Percentiles rank a stretch among this genome's conserved stretches.
These are phyloP conservation scores for Gossypium davidsonii DNA, from an alignment of 441 rosid species.

Conservation along the genomic window DNA sequence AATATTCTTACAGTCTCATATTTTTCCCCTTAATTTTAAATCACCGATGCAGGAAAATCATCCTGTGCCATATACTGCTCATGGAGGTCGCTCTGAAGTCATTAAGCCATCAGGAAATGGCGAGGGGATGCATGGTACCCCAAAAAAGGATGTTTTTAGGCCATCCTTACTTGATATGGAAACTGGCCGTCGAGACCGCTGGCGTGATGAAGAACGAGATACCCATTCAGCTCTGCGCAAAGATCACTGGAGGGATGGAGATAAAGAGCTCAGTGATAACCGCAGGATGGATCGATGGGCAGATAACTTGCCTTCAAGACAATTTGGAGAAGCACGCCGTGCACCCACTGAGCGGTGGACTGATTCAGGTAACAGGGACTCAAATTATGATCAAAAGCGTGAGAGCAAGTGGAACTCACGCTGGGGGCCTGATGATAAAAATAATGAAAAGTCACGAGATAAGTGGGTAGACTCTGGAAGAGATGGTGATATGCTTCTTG, in stretches of 20 bases:
- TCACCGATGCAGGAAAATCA: conserved; percentile 50
- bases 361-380: conserved; percentile 70
- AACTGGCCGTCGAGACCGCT: conserved; percentile 71
- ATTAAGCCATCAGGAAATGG: conserved; percentile 44
- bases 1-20: neutral
- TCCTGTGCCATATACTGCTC: conserved; percentile 27
- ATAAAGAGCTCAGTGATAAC: conserved; percentile 64
- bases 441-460: conserved; percentile 45
- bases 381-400: conserved; percentile 71
- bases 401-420: conserved; percentile 99
- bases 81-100: conserved; percentile 41
- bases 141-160: conserved; percentile 77
- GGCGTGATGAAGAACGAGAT: conserved; percentile 99
- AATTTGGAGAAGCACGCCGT: conserved; percentile 70
- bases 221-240: conserved; percentile 55
- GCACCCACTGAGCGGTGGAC: conserved; percentile 71
- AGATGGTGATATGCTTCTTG: conserved; percentile 58
- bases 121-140: conserved; percentile 45
- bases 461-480: conserved; percentile 63
- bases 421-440: conserved; percentile 93
- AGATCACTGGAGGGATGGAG: conserved; percentile 88
- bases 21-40: neutral
- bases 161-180: conserved; percentile 86
- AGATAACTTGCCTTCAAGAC: conserved; percentile 56
- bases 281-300: conserved; percentile 68